Conservation (phyloP, 495 filamentous ascomycete species). For the Articulospora tetracladia region DNA sequence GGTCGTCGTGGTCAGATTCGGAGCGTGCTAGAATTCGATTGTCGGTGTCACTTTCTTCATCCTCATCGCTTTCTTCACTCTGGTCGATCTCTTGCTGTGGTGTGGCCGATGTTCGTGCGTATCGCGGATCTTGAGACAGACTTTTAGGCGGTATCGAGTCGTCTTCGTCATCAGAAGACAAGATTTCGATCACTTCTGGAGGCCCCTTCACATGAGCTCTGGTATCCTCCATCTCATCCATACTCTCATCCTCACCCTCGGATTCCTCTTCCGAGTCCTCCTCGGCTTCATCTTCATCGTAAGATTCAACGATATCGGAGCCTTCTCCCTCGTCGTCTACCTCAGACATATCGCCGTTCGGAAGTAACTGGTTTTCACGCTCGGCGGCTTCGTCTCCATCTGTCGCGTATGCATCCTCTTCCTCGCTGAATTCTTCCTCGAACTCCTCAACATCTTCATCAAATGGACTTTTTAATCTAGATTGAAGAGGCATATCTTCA, state of each 20-base stretch:
- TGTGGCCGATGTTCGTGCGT: background rate
- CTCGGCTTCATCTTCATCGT: conserved; percentile 26
- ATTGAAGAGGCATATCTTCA: conserved; percentile 19
- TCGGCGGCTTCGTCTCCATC: conserved; percentile 33
- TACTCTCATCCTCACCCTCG: conserved; percentile 18
- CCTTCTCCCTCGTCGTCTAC: conserved; percentile 22
- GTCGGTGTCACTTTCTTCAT: background rate
- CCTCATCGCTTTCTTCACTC: conserved; percentile 6
- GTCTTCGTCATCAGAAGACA: conserved; percentile 36
- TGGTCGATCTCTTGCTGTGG: background rate
- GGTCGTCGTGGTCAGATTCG: background rate
- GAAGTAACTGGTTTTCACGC: conserved; percentile 25
- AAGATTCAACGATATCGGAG: conserved; percentile 3
- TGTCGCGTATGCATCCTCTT: background rate
- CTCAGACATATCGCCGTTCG: conserved; percentile 29
- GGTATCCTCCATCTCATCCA: conserved; percentile 14
- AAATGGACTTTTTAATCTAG: background rate
- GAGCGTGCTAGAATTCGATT: background rate
- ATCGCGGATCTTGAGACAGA: background rate
- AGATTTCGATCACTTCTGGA: conserved; percentile 33
- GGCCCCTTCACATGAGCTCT: conserved; percentile 13
- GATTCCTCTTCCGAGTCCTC: conserved; percentile 21
- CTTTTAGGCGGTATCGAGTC: background rate
- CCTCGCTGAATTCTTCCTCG: background rate
- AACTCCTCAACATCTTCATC: conserved; percentile 16